Percentiles rank a stretch among this genome's conserved stretches.
Evolutionary conservation across 164 flowering plant genomes (phyloP).

Genomic region (Cinnamomum chago): DNA sequence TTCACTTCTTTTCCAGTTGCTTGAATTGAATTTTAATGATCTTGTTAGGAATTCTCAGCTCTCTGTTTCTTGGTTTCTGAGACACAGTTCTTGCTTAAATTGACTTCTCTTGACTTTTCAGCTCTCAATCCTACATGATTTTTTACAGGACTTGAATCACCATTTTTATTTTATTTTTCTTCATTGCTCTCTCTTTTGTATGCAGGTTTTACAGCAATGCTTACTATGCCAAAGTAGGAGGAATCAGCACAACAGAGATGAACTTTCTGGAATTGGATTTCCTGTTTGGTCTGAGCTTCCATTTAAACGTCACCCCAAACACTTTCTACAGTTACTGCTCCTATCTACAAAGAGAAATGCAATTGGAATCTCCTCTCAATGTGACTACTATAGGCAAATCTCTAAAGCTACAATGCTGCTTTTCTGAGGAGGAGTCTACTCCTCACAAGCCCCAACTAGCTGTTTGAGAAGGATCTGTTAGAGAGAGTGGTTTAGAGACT

Average conservation of each 20-base stretch:
- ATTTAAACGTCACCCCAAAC: conserved; percentile 78
- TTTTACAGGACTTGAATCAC: background rate
- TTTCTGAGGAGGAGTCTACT: conserved; percentile 58
- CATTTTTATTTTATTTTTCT: no score
- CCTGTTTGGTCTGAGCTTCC: conserved; percentile 79
- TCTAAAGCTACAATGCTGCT: conserved; percentile 45
- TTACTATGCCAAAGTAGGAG: conserved; percentile 95
- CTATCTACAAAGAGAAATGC: conserved; percentile 56
- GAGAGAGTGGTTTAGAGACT: background rate
- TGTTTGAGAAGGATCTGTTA: conserved; percentile 29
- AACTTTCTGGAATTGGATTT: conserved; percentile 87
- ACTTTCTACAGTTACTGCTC: conserved; percentile 72
- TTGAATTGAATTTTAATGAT: background rate
- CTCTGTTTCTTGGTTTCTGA: background rate
- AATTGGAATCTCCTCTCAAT: conserved; percentile 24
- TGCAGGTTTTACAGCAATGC: conserved; percentile 93
- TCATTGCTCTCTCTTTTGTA: background rate
- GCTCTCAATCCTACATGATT: no score
- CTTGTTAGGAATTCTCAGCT: background rate
- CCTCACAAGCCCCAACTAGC: conserved; percentile 54
- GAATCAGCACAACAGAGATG: conserved; percentile 83
- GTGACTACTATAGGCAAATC: conserved; percentile 28
- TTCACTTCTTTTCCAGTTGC: background rate
- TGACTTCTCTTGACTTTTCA: background rate
- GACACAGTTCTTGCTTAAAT: background rate